phyloP scores from a whole-genome alignment of 1,139 yeast species.

The Hansenula sp. region DNA sequence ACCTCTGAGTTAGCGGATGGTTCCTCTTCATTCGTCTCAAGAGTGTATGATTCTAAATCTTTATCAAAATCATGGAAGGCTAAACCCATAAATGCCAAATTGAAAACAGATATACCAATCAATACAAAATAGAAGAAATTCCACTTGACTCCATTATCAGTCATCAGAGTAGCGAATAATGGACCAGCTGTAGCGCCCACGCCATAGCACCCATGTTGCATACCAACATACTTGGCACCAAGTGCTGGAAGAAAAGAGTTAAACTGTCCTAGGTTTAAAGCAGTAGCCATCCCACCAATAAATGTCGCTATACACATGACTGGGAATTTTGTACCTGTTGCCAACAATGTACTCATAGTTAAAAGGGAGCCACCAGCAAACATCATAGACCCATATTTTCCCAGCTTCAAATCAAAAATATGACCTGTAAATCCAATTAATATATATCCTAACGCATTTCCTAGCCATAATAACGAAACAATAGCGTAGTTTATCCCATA shows the following conservation, averaged over 20 bases:
- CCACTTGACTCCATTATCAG: conserved; percentile 46
- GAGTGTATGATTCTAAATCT: conserved; percentile 28
- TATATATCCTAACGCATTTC: conserved; percentile 39
- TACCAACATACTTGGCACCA: conserved; percentile 46
- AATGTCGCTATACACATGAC: conserved; percentile 49
- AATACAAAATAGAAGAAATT: conserved; percentile 48
- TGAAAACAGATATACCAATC: conserved; percentile 34
- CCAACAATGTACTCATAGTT: conserved; percentile 24
- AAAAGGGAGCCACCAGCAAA: conserved; percentile 18
- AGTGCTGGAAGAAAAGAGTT: conserved; percentile 54
- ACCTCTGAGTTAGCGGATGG: conserved; percentile 4
- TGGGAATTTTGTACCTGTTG: conserved; percentile 28
- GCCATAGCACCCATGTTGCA: conserved; percentile 59
- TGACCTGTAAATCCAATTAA: conserved; percentile 34
- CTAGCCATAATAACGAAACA: conserved; percentile 43
- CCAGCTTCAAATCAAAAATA: conserved; percentile 35
- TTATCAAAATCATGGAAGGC: conserved; percentile 42
- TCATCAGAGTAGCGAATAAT: conserved; percentile 49
- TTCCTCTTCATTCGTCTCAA: conserved; percentile 6
- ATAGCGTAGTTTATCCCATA: conserved; percentile 37
- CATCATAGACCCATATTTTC: conserved; percentile 26
- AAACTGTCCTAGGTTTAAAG: conserved; percentile 50
- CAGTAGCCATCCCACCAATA: conserved; percentile 59
- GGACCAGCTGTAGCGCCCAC: conserved; percentile 63
- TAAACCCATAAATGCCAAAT: conserved; percentile 27